Conservation (phyloP, 768 basidiomycete species). For the Tylopilus sp. region DNA sequence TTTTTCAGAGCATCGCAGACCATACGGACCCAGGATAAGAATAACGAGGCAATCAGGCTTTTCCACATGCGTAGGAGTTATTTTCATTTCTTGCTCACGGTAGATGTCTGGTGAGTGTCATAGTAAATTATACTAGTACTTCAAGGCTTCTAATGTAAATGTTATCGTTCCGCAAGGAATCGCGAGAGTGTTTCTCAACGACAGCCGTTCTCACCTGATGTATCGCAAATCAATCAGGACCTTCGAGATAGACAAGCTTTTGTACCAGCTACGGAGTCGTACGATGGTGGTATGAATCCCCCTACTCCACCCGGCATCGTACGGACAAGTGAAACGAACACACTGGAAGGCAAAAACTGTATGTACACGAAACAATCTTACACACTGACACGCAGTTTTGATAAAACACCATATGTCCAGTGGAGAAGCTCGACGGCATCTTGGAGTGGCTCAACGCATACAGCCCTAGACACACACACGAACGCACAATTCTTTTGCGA, state of each 20-base stretch:
- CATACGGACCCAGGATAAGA: neutral
- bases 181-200: neutral
- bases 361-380: no score
- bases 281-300: no score
- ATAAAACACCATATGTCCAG: no score
- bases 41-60: conserved; percentile 1
- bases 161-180: neutral
- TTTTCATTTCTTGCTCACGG: conserved; percentile 13
- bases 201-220: neutral
- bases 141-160: neutral
- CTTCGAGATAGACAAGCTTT: no score
- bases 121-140: no score
- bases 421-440: neutral
- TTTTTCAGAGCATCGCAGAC: neutral
- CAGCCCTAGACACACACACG: neutral
- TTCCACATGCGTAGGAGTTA: neutral
- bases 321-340: no score
- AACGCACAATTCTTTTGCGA: neutral
- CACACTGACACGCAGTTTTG: no score
- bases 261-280: no score
- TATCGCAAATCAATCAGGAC: no score
- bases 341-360: no score
- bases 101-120: conserved; percentile 11
- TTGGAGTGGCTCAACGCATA: conserved; percentile 3
- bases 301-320: no score